Base-by-base conservation (phyloP, 306 rosid genomes). In the Quillaja saponaria region DNA sequence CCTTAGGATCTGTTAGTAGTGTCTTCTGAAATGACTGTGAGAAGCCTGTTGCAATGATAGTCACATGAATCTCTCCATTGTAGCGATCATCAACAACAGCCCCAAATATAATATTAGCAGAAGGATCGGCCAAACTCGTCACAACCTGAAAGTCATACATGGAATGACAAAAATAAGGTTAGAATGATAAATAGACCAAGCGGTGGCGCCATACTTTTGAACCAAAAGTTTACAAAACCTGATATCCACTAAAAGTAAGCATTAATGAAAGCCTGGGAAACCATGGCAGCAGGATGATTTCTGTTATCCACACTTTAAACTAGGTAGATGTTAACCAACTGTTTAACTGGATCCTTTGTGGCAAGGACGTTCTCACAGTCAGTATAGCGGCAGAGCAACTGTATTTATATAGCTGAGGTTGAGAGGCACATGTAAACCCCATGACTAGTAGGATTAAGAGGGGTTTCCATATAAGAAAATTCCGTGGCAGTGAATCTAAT, bases 81-180 rank as follows among this genome's bases (percentile, higher is more conserved):
- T 85, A 91, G 62, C 96, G 95, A 46, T 91, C 99, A 76, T 91
- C 97, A 56, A 91, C 97, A 21, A 85, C 95, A 7, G 96, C 97
- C 10, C 97, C 97, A 55, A 91, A 91, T 74, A 88, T 91, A 35
- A 91, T 91, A 76, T 91, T 91, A 20, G 97, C 96, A 20, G 97
- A 85, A 65, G 97, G 97, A 78, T 91, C 96, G 0, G 97, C 97
- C 80, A 91, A 84, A 79, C 97, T 88, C 13, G 96, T 91, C 69
- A 91, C 96, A 31, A 91, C 96, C 96, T 91, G 82, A 61, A 68
- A 72, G 6, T 17, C 69, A 55, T 39, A 39, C 31, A 25, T 4
- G 4, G 31, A 25, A 25, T 25, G 31, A 25, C 31, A 25, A 4
- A 25, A 25, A 25, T 25, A 25, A 4, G 31, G 31, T 4, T 1